A percentile compares a stretch with the other conserved stretches of the same genome.
phyloP scores from a whole-genome alignment of 1,284 basidiomycete genomes.

The Apiotrichum mycotoxinovorans region DNA sequence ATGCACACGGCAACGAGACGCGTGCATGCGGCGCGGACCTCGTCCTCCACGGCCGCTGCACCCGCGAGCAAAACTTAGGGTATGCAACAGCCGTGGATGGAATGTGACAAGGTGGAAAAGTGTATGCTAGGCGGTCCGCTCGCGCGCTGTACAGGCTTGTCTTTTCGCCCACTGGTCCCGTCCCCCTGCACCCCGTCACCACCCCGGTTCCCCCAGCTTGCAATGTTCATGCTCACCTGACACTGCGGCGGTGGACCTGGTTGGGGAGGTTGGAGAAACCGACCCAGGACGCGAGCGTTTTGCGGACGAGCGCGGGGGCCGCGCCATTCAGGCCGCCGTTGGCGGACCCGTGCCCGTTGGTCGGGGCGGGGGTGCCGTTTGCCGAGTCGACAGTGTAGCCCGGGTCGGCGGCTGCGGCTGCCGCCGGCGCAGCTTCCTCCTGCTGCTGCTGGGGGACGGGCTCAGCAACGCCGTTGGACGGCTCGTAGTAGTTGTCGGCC shows the following conservation, averaged over 20 bases:
- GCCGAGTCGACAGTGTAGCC: slow-evolving; percentile 1
- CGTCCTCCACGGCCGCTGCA: too few relatives aligned
- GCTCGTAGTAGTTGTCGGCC: slow-evolving; percentile 32
- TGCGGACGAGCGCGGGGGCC: slow-evolving; percentile 30
- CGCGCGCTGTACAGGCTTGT: too few relatives aligned
- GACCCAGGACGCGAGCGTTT: slow-evolving; percentile 53
- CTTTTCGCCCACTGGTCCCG: too few relatives aligned
- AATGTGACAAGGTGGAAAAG: too few relatives aligned
- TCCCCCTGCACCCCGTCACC: too few relatives aligned
- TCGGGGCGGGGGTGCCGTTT: slow-evolving; percentile 4
- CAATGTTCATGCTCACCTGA: slow-evolving; percentile 55
- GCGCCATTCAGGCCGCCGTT: slow-evolving; percentile 10
- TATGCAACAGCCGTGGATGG: too few relatives aligned
- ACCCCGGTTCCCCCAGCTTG: too few relatives aligned
- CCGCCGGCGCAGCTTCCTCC: too few relatives aligned
- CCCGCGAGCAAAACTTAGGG: too few relatives aligned
- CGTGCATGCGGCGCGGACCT: too few relatives aligned
- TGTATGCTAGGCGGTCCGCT: too few relatives aligned
- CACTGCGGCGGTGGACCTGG: slow-evolving; percentile 94
- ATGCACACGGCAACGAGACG: not conserved
- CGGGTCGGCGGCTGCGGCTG: too few relatives aligned
- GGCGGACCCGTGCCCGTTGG: slow-evolving; percentile 16
- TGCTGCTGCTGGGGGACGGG: not conserved
- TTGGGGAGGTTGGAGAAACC: slow-evolving; percentile 91
- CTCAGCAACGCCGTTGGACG: slow-evolving; percentile 13